Conservation (phyloP, 257 asterid species). For the Solanum sejunctum region DNA sequence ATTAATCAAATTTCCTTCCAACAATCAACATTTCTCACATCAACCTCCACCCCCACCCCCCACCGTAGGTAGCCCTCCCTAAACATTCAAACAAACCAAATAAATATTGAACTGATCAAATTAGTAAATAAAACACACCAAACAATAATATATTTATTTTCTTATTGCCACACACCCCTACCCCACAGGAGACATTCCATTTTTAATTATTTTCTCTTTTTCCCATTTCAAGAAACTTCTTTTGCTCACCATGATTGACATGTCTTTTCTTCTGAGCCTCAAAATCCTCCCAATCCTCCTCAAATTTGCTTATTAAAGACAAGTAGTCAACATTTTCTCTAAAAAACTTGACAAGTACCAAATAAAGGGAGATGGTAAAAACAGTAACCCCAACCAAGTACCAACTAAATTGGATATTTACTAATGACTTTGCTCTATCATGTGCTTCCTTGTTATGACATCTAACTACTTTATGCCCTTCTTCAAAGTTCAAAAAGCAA, state of each 20-base stretch:
- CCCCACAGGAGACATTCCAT: neutral
- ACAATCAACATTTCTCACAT: neutral
- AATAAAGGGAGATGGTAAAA: slow-evolving; percentile 21
- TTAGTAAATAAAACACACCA: neutral
- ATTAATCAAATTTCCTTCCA: neutral
- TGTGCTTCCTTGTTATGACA: slow-evolving; percentile 41
- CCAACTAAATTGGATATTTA: slow-evolving; percentile 56
- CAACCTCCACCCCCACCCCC: neutral
- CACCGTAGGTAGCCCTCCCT: neutral
- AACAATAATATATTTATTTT: neutral
- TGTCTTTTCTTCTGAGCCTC: slow-evolving; percentile 41
- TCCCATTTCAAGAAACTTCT: slow-evolving; percentile 34
- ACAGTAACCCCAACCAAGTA: slow-evolving; percentile 28
- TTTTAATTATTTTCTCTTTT: neutral
- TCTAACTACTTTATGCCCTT: slow-evolving; percentile 28
- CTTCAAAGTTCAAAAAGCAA: slow-evolving; percentile 28
- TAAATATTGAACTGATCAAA: slow-evolving; percentile 2
- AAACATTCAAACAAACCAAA: neutral
- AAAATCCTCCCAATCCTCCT: slow-evolving; percentile 8
- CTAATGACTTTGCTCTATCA: slow-evolving; percentile 60
- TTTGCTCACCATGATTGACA: slow-evolving; percentile 4
- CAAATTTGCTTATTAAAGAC: slow-evolving; percentile 15
- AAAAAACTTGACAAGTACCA: slow-evolving; percentile 20
- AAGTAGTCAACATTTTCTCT: slow-evolving; percentile 32
- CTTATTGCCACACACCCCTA: neutral